Evolutionary conservation across 441 rosid species (phyloP), one percentile per base, ranked within the genome.

Genomic region (Mallotus japonicus): DNA sequence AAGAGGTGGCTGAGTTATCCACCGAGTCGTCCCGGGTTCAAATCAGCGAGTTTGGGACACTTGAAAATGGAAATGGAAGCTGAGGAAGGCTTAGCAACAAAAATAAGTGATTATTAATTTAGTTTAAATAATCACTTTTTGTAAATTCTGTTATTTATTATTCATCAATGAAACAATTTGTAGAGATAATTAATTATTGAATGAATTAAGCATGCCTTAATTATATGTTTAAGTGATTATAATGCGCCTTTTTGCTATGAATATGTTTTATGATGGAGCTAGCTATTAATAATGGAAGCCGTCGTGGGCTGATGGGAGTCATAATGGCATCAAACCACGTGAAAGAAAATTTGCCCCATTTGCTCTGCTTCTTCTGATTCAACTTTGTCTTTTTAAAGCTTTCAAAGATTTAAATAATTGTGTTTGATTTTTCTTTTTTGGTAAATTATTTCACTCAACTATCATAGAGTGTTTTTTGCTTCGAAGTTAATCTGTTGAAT

Each of bases 1-100:
- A 65, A 28, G 78, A 73, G 83, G 83, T 73, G 84, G 82, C 73
- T 79, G 83, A 80, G 86, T 84, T 73, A 76, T 61, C 81, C 82
- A 64, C 87, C 90, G 83, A 86, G 93, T 88, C 93, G 85, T 92
- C 95, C 97, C 87, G 85, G 79, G 89, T 88, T 85, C 79, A 22
- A 81, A 60, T 78, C 74, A 78, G 82, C 79, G 82, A 15, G 11
- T 20, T 13, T 32, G 8, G 15, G 20, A 34, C 44, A 34, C 47
- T 60, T 68, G 46, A 75, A 17, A 62, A n/a, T 16, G n/a, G 55
- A 59, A 67, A 28, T 12, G 28, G 42, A 46, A 20, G 70, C 13
- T 12, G 60, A 62, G 71, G 69, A 61, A 6, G 46, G 32, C 28
- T 1, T 32, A 32, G n/a, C 0, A 7, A n/a, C 3, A 44, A 15